Percentiles rank a stretch among this genome's conserved stretches.
Evolutionary conservation across 2,329 filamentous ascomycete species (phyloP).

Genomic region (Apiospora koreana): DNA sequence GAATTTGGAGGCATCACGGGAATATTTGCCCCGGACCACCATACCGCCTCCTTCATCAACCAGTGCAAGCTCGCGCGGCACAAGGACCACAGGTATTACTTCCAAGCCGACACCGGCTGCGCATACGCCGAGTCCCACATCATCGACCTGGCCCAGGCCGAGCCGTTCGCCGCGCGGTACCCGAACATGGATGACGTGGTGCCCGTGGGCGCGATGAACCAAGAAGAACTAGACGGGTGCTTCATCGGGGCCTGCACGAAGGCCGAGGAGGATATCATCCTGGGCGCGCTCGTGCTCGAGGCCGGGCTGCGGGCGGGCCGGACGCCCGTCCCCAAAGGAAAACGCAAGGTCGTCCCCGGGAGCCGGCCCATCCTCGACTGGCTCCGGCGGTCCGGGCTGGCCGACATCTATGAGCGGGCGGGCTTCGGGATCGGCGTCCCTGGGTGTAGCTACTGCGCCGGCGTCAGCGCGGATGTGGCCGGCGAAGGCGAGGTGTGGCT

Average conservation of each 20-base stretch:
- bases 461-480: conserved; percentile 42
- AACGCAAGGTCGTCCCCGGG: conserved; percentile 42
- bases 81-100: conserved; percentile 37
- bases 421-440: conserved; percentile 44
- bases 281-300: conserved; percentile 42
- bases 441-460: conserved; percentile 47
- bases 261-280: conserved; percentile 44
- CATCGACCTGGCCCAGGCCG: conserved; percentile 40
- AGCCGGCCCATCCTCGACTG: conserved; percentile 39
- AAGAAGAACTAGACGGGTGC: conserved; percentile 39
- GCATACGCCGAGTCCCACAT: conserved; percentile 36
- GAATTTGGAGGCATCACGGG: conserved; percentile 47
- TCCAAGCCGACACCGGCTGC: conserved; percentile 39
- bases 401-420: conserved; percentile 39
- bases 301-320: conserved; percentile 35
- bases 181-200: conserved; percentile 46
- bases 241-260: conserved; percentile 51
- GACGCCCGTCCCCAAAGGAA: conserved; percentile 32
- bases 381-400: conserved; percentile 35
- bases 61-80: conserved; percentile 34
- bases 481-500: conserved; percentile 43
- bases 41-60: conserved; percentile 36
- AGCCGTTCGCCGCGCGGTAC: conserved; percentile 40
- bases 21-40: conserved; percentile 41
- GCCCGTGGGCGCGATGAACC: conserved; percentile 35